Evolutionary conservation across 768 basidiomycete genomes (phyloP), one percentile per base, ranked within the genome.

Genomic region (Mrakia gelida): DNA sequence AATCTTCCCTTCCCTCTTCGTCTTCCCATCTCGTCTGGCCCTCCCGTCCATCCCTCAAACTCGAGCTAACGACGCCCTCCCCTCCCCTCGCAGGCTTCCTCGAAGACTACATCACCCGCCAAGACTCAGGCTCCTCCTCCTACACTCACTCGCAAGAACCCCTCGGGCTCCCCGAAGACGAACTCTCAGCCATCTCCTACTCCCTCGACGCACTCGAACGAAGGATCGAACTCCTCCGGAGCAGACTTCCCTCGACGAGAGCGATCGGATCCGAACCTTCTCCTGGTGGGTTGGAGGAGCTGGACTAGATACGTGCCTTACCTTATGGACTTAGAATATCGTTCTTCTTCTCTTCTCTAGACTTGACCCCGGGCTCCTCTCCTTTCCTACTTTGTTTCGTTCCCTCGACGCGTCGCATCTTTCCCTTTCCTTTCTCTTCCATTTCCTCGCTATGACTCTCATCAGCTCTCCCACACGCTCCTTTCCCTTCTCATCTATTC

Each of bases 141-240:
- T 41, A 10, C n/a, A 10, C 30, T 41, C 9, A 34, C n/a, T 16
- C 26, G 2, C 43, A 34, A n/a, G 21, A 52, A 34, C 63, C n/a
- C 23, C 34, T 38, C 49, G 30, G 26, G n/a, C 68, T 43, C 32
- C 15, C 28, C 18, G 23, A 26, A 21, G 70, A 77, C 11, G 76
- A 77, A 23, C 34, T 77, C 43, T 23, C 43, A 3, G 76, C 76
- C 70, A 70, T 77, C 59, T n/a, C 70, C 26, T 43, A 71, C 26
- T 52, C 76, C 32, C 68, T 77, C 38, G 76, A 77, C 43, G 70
- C 70, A 28, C 76, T 77, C 41, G 76, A 77, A 41, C 23, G 34
- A 10, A 70, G 76, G 52, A 49, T 77, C 70, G 61, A 30, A 5
- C 28, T 26, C 4, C 76, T 77, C 38, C n/a, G 76, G 26, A 15